Evolutionary conservation across 1,139 yeast genomes (phyloP).

Genomic region (Sugiyamaella japonica): DNA sequence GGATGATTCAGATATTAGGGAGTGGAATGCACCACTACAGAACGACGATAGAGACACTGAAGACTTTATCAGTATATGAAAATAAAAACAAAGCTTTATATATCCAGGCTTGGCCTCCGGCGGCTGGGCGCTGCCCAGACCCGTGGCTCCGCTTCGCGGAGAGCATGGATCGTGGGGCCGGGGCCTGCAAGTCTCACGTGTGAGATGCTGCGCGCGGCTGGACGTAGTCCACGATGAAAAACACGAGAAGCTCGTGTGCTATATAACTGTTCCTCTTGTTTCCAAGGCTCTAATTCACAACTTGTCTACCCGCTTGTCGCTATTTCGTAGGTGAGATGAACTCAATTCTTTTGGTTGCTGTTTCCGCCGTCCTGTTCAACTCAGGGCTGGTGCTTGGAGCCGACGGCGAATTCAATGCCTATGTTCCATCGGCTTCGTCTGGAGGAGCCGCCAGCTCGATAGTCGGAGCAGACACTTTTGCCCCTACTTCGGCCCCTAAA

Average conservation of each 20-base stretch:
- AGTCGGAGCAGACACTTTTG: constrained; percentile 11
- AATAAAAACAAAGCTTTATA: background rate
- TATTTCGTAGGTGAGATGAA: constrained; percentile 7
- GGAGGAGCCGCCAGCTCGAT: constrained; percentile 6
- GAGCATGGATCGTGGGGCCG: too few relatives aligned
- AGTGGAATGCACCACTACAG: constrained; percentile 1
- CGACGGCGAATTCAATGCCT: constrained; percentile 19
- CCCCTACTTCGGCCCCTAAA: constrained; percentile 9
- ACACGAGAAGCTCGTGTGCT: background rate
- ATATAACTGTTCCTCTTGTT: background rate
- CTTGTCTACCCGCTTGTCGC: background rate
- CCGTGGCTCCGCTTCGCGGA: too few relatives aligned
- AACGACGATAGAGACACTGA: background rate
- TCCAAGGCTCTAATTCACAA: background rate
- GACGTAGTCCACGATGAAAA: too few relatives aligned
- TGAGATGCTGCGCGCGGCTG: too few relatives aligned
- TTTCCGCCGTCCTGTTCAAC: constrained; percentile 5
- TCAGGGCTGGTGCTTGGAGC: constrained; percentile 9
- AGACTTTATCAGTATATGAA: constrained; percentile 12
- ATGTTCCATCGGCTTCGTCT: constrained; percentile 13
- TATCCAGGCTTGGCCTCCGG: too few relatives aligned
- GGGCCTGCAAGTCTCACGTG: too few relatives aligned
- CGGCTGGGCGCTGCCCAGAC: too few relatives aligned
- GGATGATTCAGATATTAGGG: constrained; percentile 13
- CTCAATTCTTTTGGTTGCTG: constrained; percentile 5